phyloP scores from a whole-genome alignment of 2,329 filamentous ascomycete genomes.

The Hymenoscyphus linearis region DNA sequence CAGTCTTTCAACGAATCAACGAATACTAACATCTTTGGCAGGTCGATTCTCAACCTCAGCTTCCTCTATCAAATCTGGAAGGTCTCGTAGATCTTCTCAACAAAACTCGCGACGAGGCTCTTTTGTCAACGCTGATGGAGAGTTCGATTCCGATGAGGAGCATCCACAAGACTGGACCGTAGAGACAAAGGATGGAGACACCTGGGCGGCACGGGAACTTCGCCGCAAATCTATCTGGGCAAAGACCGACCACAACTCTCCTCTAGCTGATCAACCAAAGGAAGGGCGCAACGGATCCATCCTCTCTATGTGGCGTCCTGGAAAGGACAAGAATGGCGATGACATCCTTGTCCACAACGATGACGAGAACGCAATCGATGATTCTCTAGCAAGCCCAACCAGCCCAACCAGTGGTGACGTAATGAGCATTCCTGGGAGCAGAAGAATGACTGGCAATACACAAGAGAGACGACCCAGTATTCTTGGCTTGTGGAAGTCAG shows the following conservation, averaged over 20 bases:
- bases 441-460: neutral
- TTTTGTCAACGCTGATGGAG: neutral
- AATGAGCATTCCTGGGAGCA: neutral
- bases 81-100: neutral
- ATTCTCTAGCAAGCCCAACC: neutral
- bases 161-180: slow-evolving; percentile 10
- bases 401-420: neutral
- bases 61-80: neutral
- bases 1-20: neutral
- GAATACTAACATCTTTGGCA: neutral
- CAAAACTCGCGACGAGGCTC: neutral
- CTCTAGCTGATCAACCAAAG: neutral
- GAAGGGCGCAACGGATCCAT: slow-evolving; percentile 6
- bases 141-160: slow-evolving; percentile 5
- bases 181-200: slow-evolving; percentile 5
- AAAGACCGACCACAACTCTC: slow-evolving; percentile 5
- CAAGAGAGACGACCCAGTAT: slow-evolving; percentile 8
- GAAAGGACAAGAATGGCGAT: slow-evolving; percentile 7
- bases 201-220: slow-evolving; percentile 8
- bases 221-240: slow-evolving; percentile 6
- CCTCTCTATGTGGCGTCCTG: slow-evolving; percentile 4
- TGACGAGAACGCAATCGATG: slow-evolving; percentile 2
- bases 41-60: slow-evolving; percentile 5
- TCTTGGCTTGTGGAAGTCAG: slow-evolving; percentile 5
- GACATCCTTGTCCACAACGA: slow-evolving; percentile 7